Evolutionary conservation across 2,329 filamentous ascomycete species (phyloP).

Genomic region (Aspergillus vadensis): DNA sequence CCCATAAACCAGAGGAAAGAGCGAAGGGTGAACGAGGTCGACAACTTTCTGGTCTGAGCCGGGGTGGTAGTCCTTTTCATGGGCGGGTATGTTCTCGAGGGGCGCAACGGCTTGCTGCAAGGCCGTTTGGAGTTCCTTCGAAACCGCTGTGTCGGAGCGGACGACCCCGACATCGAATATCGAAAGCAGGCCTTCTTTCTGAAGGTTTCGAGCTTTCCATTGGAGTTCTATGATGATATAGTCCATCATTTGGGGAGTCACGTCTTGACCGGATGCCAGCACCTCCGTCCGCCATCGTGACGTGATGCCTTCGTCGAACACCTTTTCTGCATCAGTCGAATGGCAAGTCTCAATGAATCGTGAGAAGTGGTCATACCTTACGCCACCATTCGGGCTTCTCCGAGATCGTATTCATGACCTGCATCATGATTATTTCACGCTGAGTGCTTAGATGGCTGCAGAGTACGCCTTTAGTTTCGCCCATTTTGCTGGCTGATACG

Average conservation of each 20-base stretch:
- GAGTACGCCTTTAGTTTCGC: neutral
- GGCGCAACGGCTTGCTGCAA: conserved; percentile 51
- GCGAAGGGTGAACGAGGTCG: conserved; percentile 66
- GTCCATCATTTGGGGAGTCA: conserved; percentile 40
- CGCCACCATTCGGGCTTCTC: conserved; percentile 47
- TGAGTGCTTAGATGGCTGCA: neutral
- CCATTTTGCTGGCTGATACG: no score
- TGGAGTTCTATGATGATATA: conserved; percentile 52
- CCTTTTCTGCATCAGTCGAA: neutral
- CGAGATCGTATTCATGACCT: conserved; percentile 45
- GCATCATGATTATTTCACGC: conserved; percentile 46
- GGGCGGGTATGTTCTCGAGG: conserved; percentile 53
- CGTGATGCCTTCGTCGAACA: conserved; percentile 40
- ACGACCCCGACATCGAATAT: conserved; percentile 50
- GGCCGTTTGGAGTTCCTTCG: conserved; percentile 41
- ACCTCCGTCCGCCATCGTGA: conserved; percentile 39
- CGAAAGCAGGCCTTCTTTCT: conserved; percentile 32
- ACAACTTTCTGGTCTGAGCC: conserved; percentile 60
- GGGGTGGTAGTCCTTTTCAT: conserved; percentile 65
- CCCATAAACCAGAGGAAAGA: conserved; percentile 39
- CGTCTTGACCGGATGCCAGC: conserved; percentile 19
- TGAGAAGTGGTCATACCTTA: conserved; percentile 32
- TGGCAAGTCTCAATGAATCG: no score
- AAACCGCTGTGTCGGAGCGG: conserved; percentile 57
- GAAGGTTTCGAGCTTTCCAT: conserved; percentile 49